Evolutionary conservation across 1,284 basidiomycete genomes (phyloP).

Genomic region (Trichosporon sp.): DNA sequence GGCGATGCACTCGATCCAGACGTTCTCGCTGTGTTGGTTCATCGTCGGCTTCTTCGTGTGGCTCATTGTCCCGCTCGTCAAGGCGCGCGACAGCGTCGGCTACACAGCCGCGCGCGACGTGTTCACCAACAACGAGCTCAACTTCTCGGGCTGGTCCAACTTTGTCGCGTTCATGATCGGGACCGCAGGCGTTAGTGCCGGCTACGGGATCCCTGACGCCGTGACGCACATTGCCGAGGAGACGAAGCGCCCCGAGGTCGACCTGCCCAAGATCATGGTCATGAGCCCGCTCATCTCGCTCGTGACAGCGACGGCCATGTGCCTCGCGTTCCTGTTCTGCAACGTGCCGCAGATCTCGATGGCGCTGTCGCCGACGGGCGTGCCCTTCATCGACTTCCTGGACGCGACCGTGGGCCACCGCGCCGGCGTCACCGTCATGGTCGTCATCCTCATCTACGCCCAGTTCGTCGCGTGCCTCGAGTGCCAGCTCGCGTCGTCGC

Average conservation of each 20-base stretch:
- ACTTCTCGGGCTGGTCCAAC: background rate
- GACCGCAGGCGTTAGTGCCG: background rate
- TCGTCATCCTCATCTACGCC: slow-evolving; percentile 8
- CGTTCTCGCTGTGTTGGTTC: slow-evolving; percentile 8
- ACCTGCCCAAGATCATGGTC: slow-evolving; percentile 7
- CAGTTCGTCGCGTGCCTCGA: slow-evolving; percentile 9
- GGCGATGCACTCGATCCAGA: slow-evolving; percentile 7
- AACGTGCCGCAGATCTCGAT: slow-evolving; percentile 1
- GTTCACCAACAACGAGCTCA: background rate
- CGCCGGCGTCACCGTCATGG: slow-evolving; percentile 1
- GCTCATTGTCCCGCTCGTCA: slow-evolving; percentile 6
- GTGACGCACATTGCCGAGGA: slow-evolving; percentile 10
- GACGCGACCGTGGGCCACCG: background rate
- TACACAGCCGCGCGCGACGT: background rate
- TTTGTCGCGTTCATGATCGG: slow-evolving; percentile 12
- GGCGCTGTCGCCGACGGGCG: slow-evolving; percentile 2
- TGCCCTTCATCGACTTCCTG: slow-evolving; percentile 5
- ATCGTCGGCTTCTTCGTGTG: slow-evolving; percentile 8
- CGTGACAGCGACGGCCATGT: slow-evolving; percentile 1
- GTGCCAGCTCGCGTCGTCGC: slow-evolving; percentile 7
- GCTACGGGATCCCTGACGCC: slow-evolving; percentile 4
- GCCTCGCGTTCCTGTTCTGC: background rate
- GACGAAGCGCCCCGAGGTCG: background rate
- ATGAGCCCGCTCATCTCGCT: background rate
- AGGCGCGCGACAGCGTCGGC: background rate